These are phyloP conservation scores for Thelephora terrestris DNA, from an alignment of 1,284 basidiomycete genomes.

Conservation along the genomic window DNA sequence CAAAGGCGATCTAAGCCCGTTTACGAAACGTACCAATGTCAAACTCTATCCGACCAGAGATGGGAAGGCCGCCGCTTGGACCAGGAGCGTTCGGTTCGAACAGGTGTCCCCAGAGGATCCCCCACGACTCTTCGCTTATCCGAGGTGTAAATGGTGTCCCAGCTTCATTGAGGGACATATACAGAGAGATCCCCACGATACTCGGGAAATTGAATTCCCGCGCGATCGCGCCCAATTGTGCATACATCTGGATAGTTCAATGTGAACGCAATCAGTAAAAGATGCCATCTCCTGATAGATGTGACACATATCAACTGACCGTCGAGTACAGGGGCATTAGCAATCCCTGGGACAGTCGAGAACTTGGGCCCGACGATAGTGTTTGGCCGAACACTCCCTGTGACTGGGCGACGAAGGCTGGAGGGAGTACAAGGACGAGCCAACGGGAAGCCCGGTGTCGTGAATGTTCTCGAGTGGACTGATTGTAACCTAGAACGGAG, in stretches of 20 bases:
- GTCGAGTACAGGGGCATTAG: constrained; percentile 69
- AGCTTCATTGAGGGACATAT: constrained; percentile 51
- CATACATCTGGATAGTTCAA: constrained; percentile 44
- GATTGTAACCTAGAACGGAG: too few species aligned
- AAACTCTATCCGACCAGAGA: constrained; percentile 66
- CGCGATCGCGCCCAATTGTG: constrained; percentile 65
- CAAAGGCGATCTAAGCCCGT: too few species aligned
- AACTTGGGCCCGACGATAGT: constrained; percentile 46
- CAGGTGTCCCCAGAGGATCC: constrained; percentile 54
- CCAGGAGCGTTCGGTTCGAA: constrained; percentile 37
- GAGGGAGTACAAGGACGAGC: constrained; percentile 61
- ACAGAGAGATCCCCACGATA: constrained; percentile 61
- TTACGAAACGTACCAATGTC: constrained; percentile 45
- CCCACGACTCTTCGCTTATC: constrained; percentile 71
- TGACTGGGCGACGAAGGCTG: constrained; percentile 44
- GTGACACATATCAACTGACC: constrained; percentile 30
- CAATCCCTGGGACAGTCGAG: constrained; percentile 55
- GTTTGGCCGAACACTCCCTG: constrained; percentile 53
- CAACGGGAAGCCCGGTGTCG: constrained; percentile 17
- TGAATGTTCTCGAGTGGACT: neutral
- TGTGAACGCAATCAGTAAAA: constrained; percentile 1
- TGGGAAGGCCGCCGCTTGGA: constrained; percentile 36
- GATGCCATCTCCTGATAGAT: neutral
- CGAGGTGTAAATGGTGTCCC: constrained; percentile 51
- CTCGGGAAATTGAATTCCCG: constrained; percentile 74